phyloP scores from a whole-genome alignment of 1,284 basidiomycete genomes.

The Malassezia vespertilionis region DNA sequence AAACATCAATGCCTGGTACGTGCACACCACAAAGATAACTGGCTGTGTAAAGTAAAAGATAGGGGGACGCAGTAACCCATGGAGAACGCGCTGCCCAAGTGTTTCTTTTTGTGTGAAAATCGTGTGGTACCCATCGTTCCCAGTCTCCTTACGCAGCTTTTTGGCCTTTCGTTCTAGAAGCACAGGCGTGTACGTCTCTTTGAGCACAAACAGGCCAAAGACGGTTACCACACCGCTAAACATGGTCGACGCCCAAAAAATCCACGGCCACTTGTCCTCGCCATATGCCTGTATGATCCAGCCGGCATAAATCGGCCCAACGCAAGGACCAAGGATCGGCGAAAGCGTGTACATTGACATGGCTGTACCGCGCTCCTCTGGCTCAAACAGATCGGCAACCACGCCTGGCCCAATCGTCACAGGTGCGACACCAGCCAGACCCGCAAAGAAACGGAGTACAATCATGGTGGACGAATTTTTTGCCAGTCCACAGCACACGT shows the following conservation, averaged over 20 bases:
- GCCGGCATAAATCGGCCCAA: slow-evolving; percentile 24
- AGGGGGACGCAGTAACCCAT: slow-evolving; percentile 52
- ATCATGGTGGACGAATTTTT: slow-evolving; percentile 22
- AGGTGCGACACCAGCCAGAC: slow-evolving; percentile 43
- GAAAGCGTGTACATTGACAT: slow-evolving; percentile 54
- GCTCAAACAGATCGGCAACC: slow-evolving; percentile 59
- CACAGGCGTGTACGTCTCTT: slow-evolving; percentile 46
- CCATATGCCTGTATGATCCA: slow-evolving; percentile 25
- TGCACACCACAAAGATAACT: slow-evolving; percentile 51
- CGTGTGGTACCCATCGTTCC: slow-evolving; percentile 29
- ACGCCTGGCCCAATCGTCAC: slow-evolving; percentile 53
- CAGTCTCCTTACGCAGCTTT: slow-evolving; percentile 51
- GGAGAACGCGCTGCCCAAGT: slow-evolving; percentile 40
- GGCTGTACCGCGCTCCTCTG: slow-evolving; percentile 51
- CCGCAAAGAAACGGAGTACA: slow-evolving; percentile 28
- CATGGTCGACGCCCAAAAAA: slow-evolving; percentile 27
- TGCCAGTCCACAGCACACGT: slow-evolving; percentile 17
- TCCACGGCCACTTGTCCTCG: slow-evolving; percentile 22
- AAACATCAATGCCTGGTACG: slow-evolving; percentile 50
- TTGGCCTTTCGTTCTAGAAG: slow-evolving; percentile 41
- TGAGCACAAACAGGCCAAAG: slow-evolving; percentile 27
- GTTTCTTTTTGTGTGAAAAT: slow-evolving; percentile 25
- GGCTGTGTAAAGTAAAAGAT: slow-evolving; percentile 51
- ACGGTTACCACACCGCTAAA: slow-evolving; percentile 25
- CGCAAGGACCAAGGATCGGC: slow-evolving; percentile 30